Percentiles rank a stretch among this genome's conserved stretches.
These are phyloP conservation scores for Curvularia verruculosa DNA, from an alignment of 2,329 filamentous ascomycete species.

Conservation along the genomic window DNA sequence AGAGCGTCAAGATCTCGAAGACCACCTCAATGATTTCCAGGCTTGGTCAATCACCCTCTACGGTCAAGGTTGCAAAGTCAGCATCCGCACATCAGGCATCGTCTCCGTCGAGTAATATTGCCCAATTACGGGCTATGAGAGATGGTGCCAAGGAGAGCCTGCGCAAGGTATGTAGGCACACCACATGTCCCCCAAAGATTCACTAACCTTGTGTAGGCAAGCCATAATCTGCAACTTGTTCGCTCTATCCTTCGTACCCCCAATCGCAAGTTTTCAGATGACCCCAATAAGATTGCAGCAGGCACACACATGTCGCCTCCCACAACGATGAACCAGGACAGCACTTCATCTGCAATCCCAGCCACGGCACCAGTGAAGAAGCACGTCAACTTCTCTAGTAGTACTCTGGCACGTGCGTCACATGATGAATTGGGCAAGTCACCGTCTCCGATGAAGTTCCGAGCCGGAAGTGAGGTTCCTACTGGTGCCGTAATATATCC, in stretches of 20 bases:
- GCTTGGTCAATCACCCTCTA: constrained; percentile 58
- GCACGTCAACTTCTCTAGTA: constrained; percentile 79
- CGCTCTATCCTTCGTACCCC: constrained; percentile 69
- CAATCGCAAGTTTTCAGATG: constrained; percentile 64
- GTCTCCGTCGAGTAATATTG: constrained; percentile 39
- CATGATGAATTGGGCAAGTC: constrained; percentile 43
- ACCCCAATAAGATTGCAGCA: constrained; percentile 64
- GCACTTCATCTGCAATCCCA: constrained; percentile 58
- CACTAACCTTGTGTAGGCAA: constrained; percentile 30
- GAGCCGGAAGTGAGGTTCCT: constrained; percentile 44
- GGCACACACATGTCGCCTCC: constrained; percentile 62
- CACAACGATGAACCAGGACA: constrained; percentile 52
- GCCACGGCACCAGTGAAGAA: constrained; percentile 77
- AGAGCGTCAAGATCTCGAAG: constrained; percentile 58
- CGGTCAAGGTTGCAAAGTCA: constrained; percentile 55
- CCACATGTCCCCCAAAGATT: background rate
- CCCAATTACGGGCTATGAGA: constrained; percentile 36
- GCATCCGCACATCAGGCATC: constrained; percentile 59
- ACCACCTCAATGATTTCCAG: constrained; percentile 61
- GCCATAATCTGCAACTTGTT: constrained; percentile 59
- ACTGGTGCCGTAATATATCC: constrained; percentile 42
- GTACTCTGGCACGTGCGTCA: constrained; percentile 59
- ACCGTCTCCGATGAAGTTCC: constrained; percentile 45
- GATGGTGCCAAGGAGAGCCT: constrained; percentile 48
- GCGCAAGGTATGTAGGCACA: constrained; percentile 31